phyloP scores from a whole-genome alignment of 2,329 filamentous ascomycete species.

The Claviceps arundinis region DNA sequence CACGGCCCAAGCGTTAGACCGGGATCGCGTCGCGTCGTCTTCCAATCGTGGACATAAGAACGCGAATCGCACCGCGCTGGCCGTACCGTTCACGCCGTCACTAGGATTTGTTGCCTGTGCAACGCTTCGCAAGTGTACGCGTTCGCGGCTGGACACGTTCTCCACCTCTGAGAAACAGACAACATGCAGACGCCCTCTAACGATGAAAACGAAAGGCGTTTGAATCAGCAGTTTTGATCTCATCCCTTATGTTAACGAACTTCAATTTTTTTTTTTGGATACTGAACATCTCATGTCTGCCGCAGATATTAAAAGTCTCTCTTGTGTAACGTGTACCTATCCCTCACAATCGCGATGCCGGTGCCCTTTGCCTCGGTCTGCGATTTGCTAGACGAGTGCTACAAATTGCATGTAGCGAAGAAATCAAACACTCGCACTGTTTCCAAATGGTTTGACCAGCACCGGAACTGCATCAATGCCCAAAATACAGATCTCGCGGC shows the following conservation, averaged over 20 bases:
- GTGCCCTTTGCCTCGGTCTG: conserved; percentile 60
- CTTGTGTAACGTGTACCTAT: neutral
- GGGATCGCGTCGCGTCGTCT: neutral
- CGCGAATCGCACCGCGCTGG: neutral
- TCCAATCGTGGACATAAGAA: neutral
- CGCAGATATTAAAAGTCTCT: neutral
- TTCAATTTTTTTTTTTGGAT: neutral
- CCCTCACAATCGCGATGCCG: conserved; percentile 33
- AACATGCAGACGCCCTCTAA: neutral
- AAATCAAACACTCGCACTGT: conserved; percentile 28
- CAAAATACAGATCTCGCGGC: conserved; percentile 45
- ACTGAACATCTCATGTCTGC: neutral
- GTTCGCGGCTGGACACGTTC: neutral
- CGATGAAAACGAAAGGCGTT: neutral
- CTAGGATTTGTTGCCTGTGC: neutral
- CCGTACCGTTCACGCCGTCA: neutral
- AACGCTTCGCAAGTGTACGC: neutral
- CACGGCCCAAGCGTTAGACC: neutral
- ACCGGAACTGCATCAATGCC: conserved; percentile 45
- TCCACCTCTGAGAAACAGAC: neutral
- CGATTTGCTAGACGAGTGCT: conserved; percentile 57
- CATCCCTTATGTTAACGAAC: too few species aligned
- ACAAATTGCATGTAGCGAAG: conserved; percentile 27
- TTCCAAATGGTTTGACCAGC: conserved; percentile 53
- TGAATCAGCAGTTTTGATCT: too few species aligned